Conservation (phyloP, 2,329 filamentous ascomycete genomes). For the Cordyceps farinosa region DNA sequence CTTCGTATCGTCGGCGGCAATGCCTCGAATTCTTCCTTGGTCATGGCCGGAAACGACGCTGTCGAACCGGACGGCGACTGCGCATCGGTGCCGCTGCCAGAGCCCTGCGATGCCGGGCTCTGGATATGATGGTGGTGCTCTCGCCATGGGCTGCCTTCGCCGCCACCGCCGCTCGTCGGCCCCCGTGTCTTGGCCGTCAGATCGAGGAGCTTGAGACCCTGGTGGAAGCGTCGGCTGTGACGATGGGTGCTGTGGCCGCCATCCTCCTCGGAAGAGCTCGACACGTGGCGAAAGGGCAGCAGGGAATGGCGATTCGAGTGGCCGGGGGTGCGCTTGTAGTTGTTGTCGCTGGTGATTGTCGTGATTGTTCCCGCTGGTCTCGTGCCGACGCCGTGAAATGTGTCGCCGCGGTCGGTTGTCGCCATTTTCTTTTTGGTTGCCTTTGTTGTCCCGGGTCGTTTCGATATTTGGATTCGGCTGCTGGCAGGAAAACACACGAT, state of each 20-base stretch:
- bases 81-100: slow-evolving; percentile 12
- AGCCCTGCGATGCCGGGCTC: slow-evolving; percentile 10
- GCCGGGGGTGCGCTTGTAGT: background rate
- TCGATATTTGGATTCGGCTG: background rate
- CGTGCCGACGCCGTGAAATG: background rate
- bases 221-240: slow-evolving; percentile 1
- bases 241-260: background rate
- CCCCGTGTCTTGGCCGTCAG: slow-evolving; percentile 3
- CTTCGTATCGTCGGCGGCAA: slow-evolving; percentile 22
- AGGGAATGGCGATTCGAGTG: slow-evolving; percentile 7
- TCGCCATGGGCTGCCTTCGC: background rate
- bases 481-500: background rate
- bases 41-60: slow-evolving; percentile 14
- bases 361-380: slow-evolving; percentile 3
- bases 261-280: slow-evolving; percentile 13
- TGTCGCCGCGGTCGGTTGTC: background rate
- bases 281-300: slow-evolving; percentile 6
- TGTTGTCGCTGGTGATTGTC: slow-evolving; percentile 11
- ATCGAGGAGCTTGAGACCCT: slow-evolving; percentile 15
- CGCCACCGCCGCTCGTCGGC: background rate
- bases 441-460: background rate
- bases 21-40: slow-evolving; percentile 20
- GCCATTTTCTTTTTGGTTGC: background rate
- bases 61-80: background rate
- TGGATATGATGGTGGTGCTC: background rate